These are phyloP conservation scores for Boletus sp. DNA, from an alignment of 768 basidiomycete species.

Conservation along the genomic window DNA sequence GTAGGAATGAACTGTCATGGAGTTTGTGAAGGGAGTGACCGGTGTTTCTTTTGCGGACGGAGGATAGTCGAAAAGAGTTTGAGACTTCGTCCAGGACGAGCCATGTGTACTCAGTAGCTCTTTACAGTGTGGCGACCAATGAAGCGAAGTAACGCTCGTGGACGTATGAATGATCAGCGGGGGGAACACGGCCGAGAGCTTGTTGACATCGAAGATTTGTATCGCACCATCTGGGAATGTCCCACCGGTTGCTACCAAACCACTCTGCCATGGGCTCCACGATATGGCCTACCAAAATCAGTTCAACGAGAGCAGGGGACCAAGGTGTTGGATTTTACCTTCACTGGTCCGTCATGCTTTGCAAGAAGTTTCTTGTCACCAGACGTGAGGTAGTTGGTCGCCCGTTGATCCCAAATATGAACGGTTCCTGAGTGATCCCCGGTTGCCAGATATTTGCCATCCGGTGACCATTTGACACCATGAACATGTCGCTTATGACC, in stretches of 20 bases:
- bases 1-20: constrained; percentile 51
- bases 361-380: constrained; percentile 36
- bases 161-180: constrained; percentile 43
- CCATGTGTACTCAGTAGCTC: constrained; percentile 84
- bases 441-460: constrained; percentile 40
- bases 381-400: constrained; percentile 29
- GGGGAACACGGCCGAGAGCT: constrained; percentile 41
- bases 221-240: constrained; percentile 59
- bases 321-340: constrained; percentile 27
- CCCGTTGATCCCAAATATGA: constrained; percentile 43
- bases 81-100: constrained; percentile 27
- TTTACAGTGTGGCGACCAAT: constrained; percentile 75
- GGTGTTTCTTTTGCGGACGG: constrained; percentile 22
- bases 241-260: constrained; percentile 64
- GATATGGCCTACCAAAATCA: constrained; percentile 51
- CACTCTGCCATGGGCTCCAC: constrained; percentile 73
- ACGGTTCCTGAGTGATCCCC: constrained; percentile 41
- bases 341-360: constrained; percentile 43
- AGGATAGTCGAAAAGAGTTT: constrained; percentile 16
- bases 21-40: constrained; percentile 35
- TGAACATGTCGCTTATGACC: constrained; percentile 36
- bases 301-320: not conserved
- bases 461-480: constrained; percentile 40
- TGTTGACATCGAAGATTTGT: constrained; percentile 47
- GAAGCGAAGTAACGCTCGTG: constrained; percentile 57